Base-by-base conservation (phyloP, 2,329 filamentous ascomycete species). In the Sporothrix inflata region DNA sequence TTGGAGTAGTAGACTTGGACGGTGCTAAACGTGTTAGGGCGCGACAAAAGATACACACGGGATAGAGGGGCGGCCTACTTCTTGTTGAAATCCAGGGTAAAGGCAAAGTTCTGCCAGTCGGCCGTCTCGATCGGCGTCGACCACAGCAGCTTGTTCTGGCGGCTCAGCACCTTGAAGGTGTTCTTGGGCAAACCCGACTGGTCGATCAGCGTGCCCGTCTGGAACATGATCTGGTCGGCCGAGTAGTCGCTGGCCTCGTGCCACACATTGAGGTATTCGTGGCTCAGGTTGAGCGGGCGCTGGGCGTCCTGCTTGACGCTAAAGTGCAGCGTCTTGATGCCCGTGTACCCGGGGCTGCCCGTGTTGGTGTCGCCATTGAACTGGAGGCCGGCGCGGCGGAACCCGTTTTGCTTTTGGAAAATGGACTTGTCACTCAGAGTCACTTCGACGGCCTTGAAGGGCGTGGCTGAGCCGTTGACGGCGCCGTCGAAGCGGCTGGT, bases 21-120 rank as follows among this genome's bases (percentile, higher is more conserved):
- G 57, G 87, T 85, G 77, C 87, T 89, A 57, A 30, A 7, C 9
- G 11, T n/a, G 34, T 42, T 24, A 63, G 21, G 4, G 16, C 2
- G 34, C 19, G 2, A 57, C 12, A 9, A 24, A 55, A 55, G 19
- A 24, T 11, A 4, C 21, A 27, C 11, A 55, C 9, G 12, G 21
- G 12, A 70, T 69, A 9, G 70, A 69, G 34, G 47, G 19, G 19
- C n/a, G 71, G 76, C 84, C 73, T 79, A 88, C 86, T 89, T 89
- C 75, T 84, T 82, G 53, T 78, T 78, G 75, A 86, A 89, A 77
- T 90, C 85, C 21, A 89, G 78, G 11, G 83, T 86, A 49, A 89
- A 76, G 24, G 86, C 88, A 81, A 89, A 90, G 79, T 90, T 90
- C 78, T 90, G 87, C 87, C 87, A 90, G 21, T 82, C 81, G 45